A percentile compares a stretch with the other conserved stretches of the same genome.
Conservation (phyloP, 768 basidiomycete genomes). For the Cyclocybe cylindracea region DNA sequence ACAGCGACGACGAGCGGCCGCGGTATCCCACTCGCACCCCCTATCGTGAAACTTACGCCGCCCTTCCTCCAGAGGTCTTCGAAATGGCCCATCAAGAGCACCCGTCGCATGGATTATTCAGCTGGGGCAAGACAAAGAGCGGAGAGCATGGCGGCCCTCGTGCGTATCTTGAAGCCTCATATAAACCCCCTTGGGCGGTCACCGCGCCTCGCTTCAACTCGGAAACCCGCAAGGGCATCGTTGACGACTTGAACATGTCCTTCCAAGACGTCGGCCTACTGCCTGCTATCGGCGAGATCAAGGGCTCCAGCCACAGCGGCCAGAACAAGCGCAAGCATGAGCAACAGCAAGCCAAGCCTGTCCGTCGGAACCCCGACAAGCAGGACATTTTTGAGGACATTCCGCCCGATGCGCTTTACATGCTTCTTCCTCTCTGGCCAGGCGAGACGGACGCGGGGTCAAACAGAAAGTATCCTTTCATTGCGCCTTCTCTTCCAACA, state of each 20-base stretch:
- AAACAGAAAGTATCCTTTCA: slow-evolving; percentile 26
- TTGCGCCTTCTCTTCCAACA: slow-evolving; percentile 40
- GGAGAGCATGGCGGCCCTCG: slow-evolving; percentile 18
- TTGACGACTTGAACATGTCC: slow-evolving; percentile 69
- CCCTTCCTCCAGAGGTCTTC: slow-evolving; percentile 55
- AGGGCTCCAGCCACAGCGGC: slow-evolving; percentile 12
- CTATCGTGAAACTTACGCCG: slow-evolving; percentile 62
- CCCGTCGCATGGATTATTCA: slow-evolving; percentile 24
- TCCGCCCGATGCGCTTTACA: slow-evolving; percentile 71
- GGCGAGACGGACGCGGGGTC: slow-evolving; percentile 62
- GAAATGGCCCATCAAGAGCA: slow-evolving; percentile 38
- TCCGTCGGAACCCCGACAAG: slow-evolving; percentile 15
- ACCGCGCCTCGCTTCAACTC: slow-evolving; percentile 63
- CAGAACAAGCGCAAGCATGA: slow-evolving; percentile 21
- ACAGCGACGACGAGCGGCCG: slow-evolving; percentile 25
- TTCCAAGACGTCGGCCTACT: slow-evolving; percentile 82
- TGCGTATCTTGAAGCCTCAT: slow-evolving; percentile 21
- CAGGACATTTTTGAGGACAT: slow-evolving; percentile 58
- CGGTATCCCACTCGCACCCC: slow-evolving; percentile 49
- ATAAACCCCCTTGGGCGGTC: slow-evolving; percentile 61
- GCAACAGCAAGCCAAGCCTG: slow-evolving; percentile 11
- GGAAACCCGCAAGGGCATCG: slow-evolving; percentile 68
- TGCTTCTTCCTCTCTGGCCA: slow-evolving; percentile 87
- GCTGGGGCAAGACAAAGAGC: slow-evolving; percentile 22
- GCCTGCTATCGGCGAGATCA: slow-evolving; percentile 48